Evolutionary conservation across 306 rosid genomes (phyloP).

Genomic region (Quercus bicolor): DNA sequence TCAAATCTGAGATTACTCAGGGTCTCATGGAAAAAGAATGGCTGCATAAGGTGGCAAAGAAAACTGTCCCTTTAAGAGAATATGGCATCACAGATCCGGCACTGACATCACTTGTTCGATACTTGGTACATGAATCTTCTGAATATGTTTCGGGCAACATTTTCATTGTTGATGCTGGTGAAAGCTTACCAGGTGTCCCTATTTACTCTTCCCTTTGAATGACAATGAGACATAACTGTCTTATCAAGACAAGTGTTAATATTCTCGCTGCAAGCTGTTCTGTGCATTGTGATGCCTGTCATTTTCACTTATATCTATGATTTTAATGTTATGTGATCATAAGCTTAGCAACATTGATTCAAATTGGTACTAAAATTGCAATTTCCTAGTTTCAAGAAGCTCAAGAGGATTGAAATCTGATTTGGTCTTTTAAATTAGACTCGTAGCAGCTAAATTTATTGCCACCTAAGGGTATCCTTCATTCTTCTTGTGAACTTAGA

Average conservation of each 20-base stretch:
- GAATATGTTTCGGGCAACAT: conserved; percentile 63
- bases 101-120: conserved; percentile 65
- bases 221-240: not conserved
- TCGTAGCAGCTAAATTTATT: too few relatives aligned
- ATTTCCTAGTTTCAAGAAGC: too few relatives aligned
- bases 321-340: too few relatives aligned
- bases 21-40: conserved; percentile 62
- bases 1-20: conserved; percentile 75
- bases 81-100: conserved; percentile 68
- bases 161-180: conserved; percentile 67
- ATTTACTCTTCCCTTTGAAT: conserved; percentile 67
- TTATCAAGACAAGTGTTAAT: not conserved
- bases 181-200: conserved; percentile 64
- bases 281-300: too few relatives aligned
- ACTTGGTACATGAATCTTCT: conserved; percentile 72
- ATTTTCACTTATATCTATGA: too few relatives aligned
- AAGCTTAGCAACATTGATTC: too few relatives aligned
- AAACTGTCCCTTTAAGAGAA: conserved; percentile 50
- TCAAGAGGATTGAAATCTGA: too few relatives aligned
- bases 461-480: too few relatives aligned
- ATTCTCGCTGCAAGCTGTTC: too few relatives aligned
- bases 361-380: too few relatives aligned
- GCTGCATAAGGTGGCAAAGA: conserved; percentile 51
- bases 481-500: too few relatives aligned
- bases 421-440: too few relatives aligned